Evolutionary conservation across 2,329 filamentous ascomycete genomes (phyloP), one percentile per base, ranked within the genome.

Genomic region (Stagonosporopsis vannaccii): DNA sequence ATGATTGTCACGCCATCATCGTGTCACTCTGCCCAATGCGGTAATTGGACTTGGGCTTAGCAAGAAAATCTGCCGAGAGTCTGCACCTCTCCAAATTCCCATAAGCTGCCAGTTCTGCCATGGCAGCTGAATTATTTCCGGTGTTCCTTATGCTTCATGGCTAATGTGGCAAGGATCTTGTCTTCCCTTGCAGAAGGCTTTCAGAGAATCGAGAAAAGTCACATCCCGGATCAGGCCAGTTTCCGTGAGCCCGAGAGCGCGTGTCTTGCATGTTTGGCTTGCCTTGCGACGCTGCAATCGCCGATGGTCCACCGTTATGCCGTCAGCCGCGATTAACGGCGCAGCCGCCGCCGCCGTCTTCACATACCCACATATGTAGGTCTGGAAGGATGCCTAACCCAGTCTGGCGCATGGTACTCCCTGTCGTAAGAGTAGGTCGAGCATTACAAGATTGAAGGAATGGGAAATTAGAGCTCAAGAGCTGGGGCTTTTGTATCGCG

Each of bases 1-100:
- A 52, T 59, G 55, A 61, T 40, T 46, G 43, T 68, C 59, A 62
- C 64, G 61, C 64, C 61, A 68, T 32, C 36, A 37, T 62, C 48
- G 55, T 50, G 28, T 45, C 56, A 61, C 35, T 43, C 32, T 26
- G 46, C 51, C 56, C 41, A 50, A 56, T 46, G 15, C 33, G 43
- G 52, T 20, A 47, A 55, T 33, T 32, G 5, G 25, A 33, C 23
- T 23, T 25, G 26, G 32, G 50, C 52, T 40, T 36, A 50, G 35
- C 33, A 45, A 42, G 47, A 28, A 46, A 43, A 35, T 20, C 43
- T 45, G 48, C 51, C 39, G 9, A 56, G 51, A 28, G 26, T 33
- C 40, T 48, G 6, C 12, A 22, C 7, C 12, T 6, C 25, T 22
- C 15, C 13, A 23, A 9, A 20, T 32, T n/a, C 6, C 15, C 30